These are phyloP conservation scores for Penicillium parvum DNA, from an alignment of 495 filamentous ascomycete species.

Conservation along the genomic window DNA sequence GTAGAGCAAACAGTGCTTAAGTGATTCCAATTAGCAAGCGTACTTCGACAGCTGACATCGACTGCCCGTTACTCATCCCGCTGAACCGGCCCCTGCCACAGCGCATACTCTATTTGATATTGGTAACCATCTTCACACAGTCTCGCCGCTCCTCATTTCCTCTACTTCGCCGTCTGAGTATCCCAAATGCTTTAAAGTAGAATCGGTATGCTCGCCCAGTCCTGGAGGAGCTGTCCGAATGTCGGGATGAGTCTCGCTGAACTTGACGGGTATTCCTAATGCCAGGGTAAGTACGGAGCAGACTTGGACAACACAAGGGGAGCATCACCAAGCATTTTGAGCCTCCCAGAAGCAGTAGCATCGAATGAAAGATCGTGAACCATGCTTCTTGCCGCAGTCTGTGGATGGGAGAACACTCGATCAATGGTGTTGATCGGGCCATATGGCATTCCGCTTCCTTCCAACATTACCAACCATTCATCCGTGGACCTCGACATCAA, in stretches of 20 bases:
- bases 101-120: too few species aligned
- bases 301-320: neutral
- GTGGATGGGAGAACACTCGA: constrained; percentile 23
- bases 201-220: constrained; percentile 17
- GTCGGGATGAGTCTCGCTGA: constrained; percentile 50
- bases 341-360: constrained; percentile 9
- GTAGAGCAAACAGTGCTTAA: too few species aligned
- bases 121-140: too few species aligned
- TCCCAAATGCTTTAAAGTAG: constrained; percentile 1
- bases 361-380: constrained; percentile 12
- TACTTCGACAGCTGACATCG: too few species aligned
- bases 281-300: neutral
- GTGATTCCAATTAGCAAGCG: too few species aligned
- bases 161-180: too few species aligned
- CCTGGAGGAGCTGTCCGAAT: constrained; percentile 7
- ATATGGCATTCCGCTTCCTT: constrained; percentile 83
- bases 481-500: constrained; percentile 64
- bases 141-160: too few species aligned
- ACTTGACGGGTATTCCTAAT: constrained; percentile 70
- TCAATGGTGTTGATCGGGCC: constrained; percentile 64
- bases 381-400: constrained; percentile 23
- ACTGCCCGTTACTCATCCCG: too few species aligned
- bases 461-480: constrained; percentile 73
- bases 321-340: constrained; percentile 18
- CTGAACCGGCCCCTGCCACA: too few species aligned